Percentiles rank a stretch among this genome's conserved stretches.
Evolutionary conservation across 768 basidiomycete species (phyloP).

Genomic region (Lactarius hatsudake): DNA sequence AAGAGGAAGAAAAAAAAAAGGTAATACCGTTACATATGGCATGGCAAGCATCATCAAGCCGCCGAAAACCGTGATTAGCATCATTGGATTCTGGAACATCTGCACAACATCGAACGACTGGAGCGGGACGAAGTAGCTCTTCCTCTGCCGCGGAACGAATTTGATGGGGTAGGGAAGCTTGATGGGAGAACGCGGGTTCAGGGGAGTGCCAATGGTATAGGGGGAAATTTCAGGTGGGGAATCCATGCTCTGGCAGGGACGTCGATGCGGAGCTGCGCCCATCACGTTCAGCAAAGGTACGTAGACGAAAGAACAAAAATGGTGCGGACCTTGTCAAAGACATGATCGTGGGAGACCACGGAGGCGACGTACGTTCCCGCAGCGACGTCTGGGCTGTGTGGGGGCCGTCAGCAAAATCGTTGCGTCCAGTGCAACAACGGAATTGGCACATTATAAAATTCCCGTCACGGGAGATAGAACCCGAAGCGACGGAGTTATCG

Average conservation of each 20-base stretch:
- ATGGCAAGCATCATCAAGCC: slow-evolving; percentile 65
- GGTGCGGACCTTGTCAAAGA: slow-evolving; percentile 62
- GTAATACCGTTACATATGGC: slow-evolving; percentile 73
- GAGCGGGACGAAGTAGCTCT: slow-evolving; percentile 62
- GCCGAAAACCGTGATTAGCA: slow-evolving; percentile 69
- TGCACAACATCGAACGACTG: slow-evolving; percentile 71
- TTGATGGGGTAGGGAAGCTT: slow-evolving; percentile 60
- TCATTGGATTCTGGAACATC: slow-evolving; percentile 85
- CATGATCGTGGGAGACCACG: slow-evolving; percentile 60
- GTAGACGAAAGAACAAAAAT: slow-evolving; percentile 1
- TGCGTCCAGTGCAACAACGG: not conserved
- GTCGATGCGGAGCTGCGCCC: slow-evolving; percentile 62
- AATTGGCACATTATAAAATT: slow-evolving; percentile 61
- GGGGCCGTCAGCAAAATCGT: not conserved
- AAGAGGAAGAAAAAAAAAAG: not conserved
- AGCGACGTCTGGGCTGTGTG: slow-evolving; percentile 60
- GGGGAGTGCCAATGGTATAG: slow-evolving; percentile 65
- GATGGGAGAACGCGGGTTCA: slow-evolving; percentile 54
- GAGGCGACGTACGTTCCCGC: slow-evolving; percentile 68
- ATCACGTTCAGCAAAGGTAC: not conserved
- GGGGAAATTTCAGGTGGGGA: slow-evolving; percentile 53
- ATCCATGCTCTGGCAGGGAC: slow-evolving; percentile 43
- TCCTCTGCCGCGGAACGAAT: slow-evolving; percentile 52
- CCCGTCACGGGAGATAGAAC: slow-evolving; percentile 55
- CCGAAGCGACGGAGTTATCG: slow-evolving; percentile 55